Conservation (phyloP, 148 eudicot species). For the Bassia scoparia region DNA sequence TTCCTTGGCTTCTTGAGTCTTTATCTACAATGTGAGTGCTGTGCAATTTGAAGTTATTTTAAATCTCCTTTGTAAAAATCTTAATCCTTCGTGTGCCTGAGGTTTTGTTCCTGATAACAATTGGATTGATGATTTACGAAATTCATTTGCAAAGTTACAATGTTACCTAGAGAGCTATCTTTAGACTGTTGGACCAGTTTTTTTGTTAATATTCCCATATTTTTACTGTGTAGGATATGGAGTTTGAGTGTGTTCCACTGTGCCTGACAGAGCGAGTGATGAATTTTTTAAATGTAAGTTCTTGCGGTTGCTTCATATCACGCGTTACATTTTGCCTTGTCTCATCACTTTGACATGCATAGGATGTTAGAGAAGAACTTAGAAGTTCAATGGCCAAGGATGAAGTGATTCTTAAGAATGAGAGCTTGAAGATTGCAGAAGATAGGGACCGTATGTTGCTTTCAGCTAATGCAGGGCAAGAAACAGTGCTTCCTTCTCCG, state of each 20-base stretch:
- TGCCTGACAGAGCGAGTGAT: constrained; percentile 82
- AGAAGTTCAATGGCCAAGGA: constrained; percentile 92
- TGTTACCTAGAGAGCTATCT: constrained; percentile 1
- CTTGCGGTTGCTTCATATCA: constrained; percentile 7
- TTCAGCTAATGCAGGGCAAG: constrained; percentile 30
- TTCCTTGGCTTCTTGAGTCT: neutral
- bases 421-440: constrained; percentile 44
- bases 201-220: constrained; percentile 6
- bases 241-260: constrained; percentile 86
- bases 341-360: constrained; percentile 30
- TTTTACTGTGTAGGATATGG: constrained; percentile 34
- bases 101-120: too few relatives aligned
- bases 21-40: neutral
- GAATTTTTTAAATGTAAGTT: constrained; percentile 80
- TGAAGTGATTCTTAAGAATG: constrained; percentile 74
- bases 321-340: constrained; percentile 22
- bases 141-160: neutral
- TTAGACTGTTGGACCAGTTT: constrained; percentile 3
- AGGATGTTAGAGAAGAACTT: constrained; percentile 92
- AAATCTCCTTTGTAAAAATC: neutral
- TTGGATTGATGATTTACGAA: neutral
- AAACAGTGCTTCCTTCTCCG: constrained; percentile 27
- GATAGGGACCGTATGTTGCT: constrained; percentile 23
- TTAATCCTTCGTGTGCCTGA: neutral
- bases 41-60: neutral